Evolutionary conservation across 2,329 filamentous ascomycete species (phyloP), one percentile per base, ranked within the genome.

Genomic region (Davidsoniella eucalypti): DNA sequence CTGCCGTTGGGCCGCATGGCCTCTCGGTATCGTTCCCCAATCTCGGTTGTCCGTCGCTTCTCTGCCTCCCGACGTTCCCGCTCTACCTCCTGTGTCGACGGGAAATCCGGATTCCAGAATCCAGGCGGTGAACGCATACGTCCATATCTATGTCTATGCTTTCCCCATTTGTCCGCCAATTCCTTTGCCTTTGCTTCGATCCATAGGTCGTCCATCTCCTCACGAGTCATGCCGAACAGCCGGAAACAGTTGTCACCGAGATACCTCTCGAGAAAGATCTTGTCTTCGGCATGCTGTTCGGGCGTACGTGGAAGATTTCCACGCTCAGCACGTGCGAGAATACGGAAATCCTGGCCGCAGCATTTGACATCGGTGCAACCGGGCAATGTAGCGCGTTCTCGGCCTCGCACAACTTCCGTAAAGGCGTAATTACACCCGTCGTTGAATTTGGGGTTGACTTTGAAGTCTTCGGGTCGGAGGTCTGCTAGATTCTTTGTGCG

Each of bases 91-190:
- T 96, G 92, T 1, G 92, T 95, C 23, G 69, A 78, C 1, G 90
- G 88, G 61, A 98, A 94, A 57, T 94, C 90, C 1, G 82, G 75
- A 49, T 85, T 73, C 92, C 92, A 98, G 61, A 86, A 96, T 0
- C 87, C 88, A 1, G 87, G 86, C 10, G 92, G 88, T 8, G 83
- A 86, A 42, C 68, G 70, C 55, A 76, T 72, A 47, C 87, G 75
- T 53, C 80, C 75, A 63, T 82, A 87, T 25, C 78, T 72, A 57
- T 90, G 76, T 51, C 83, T 74, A 64, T 95, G 88, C 60, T 73
- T 86, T 5, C 87, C 87, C 61, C 77, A 78, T 54, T 76, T 73
- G 59, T 88, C 80, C 1, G 88, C 83, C 55, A 93, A 67, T 45
- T 80, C 70, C 59, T 78, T 75, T 0, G 79, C 81, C 59, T 81